phyloP scores from a whole-genome alignment of 2,329 filamentous ascomycete species.

The Colletotrichum graminicola region DNA sequence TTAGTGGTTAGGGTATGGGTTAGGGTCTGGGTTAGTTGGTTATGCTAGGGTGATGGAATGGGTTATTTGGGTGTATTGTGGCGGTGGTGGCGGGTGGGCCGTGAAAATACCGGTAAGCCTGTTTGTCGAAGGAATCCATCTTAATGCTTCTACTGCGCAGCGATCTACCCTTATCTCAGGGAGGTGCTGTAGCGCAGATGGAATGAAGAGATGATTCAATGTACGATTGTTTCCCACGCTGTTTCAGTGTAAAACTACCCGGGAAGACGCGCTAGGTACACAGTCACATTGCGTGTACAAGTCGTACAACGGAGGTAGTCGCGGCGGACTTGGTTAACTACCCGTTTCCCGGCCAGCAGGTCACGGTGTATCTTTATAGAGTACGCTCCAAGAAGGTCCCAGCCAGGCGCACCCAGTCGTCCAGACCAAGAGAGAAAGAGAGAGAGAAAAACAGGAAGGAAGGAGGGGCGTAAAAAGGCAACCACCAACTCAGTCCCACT shows the following conservation, averaged over 20 bases:
- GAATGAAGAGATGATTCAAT: neutral
- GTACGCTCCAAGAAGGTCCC: neutral
- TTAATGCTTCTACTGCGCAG: neutral
- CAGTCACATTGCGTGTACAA: neutral
- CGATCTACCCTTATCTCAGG: no score
- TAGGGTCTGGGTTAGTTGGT: no score
- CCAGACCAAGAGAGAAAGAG: neutral
- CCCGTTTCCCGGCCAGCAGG: conserved; percentile 16
- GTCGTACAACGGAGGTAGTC: neutral
- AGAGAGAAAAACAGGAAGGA: neutral
- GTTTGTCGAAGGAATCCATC: neutral
- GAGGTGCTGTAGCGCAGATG: no score
- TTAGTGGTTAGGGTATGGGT: no score
- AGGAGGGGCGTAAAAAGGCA: neutral
- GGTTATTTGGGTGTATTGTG: no score
- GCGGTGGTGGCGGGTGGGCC: no score
- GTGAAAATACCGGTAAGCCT: no score
- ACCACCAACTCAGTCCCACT: no score
- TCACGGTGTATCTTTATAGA: no score
- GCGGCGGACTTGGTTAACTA: neutral
- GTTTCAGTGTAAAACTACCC: conserved; percentile 11
- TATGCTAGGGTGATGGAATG: no score
- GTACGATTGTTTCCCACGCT: neutral
- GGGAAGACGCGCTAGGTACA: neutral
- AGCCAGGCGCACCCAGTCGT: no score